phyloP scores from a whole-genome alignment of 2,329 filamentous ascomycete species.

The Capronia americana region DNA sequence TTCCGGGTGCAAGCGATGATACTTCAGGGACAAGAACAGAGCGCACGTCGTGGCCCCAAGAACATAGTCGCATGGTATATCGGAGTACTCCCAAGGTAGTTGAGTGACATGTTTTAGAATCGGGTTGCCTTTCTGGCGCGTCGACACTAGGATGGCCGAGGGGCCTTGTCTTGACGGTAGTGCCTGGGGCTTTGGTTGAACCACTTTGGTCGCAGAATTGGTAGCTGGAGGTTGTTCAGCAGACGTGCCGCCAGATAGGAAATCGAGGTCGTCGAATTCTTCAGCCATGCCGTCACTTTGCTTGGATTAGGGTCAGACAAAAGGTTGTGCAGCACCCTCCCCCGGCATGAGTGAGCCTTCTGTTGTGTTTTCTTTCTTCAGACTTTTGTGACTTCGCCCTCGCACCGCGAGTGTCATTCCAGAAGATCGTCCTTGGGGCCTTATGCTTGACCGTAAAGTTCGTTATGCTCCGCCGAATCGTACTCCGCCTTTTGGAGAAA shows the following conservation, averaged over 20 bases:
- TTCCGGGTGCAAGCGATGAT: conserved; percentile 95
- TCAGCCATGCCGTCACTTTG: conserved; percentile 50
- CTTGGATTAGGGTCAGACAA: neutral
- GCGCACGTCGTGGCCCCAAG: conserved; percentile 87
- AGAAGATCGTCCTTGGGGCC: neutral
- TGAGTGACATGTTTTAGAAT: conserved; percentile 82
- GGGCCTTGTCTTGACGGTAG: conserved; percentile 70
- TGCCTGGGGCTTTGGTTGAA: conserved; percentile 89
- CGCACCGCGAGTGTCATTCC: no score
- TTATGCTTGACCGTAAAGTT: neutral
- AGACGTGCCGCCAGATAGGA: conserved; percentile 45
- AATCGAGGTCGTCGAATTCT: conserved; percentile 56
- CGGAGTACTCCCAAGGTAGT: conserved; percentile 93
- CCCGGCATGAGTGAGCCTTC: no score
- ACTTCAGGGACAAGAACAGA: conserved; percentile 92
- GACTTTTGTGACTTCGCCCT: no score
- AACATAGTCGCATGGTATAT: conserved; percentile 94
- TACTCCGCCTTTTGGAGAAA: neutral
- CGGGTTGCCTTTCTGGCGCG: conserved; percentile 93
- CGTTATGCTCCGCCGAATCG: neutral
- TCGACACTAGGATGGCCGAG: conserved; percentile 85
- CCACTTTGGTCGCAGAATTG: conserved; percentile 56
- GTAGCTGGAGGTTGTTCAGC: conserved; percentile 52
- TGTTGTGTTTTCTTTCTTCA: no score
- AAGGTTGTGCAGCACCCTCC: neutral